phyloP scores from a whole-genome alignment of 192 early-diverging fungal genomes.

The Podila clonocystis region DNA sequence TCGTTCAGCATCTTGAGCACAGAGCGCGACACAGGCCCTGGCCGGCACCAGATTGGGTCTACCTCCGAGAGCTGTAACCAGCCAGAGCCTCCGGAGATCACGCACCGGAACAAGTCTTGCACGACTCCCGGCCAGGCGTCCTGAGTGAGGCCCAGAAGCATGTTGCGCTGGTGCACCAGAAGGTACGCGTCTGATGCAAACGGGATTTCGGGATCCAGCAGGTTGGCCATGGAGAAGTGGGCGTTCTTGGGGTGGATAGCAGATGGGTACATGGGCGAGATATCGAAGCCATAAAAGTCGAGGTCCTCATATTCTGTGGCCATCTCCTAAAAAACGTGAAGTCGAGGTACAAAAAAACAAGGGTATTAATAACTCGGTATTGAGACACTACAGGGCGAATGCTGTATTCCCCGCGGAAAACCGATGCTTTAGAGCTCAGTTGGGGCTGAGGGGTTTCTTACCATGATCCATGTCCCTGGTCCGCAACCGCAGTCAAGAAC shows the following conservation, averaged over 20 bases:
- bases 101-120: constrained; percentile 42
- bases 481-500: constrained; percentile 50
- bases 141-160: constrained; percentile 36
- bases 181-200: constrained; percentile 22
- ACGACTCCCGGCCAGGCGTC: constrained; percentile 48
- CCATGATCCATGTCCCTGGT: constrained; percentile 53
- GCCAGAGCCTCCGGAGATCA: constrained; percentile 23
- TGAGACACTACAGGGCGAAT: background rate
- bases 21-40: constrained; percentile 29
- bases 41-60: constrained; percentile 42
- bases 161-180: constrained; percentile 43
- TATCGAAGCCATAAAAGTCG: constrained; percentile 47
- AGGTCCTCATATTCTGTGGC: constrained; percentile 43
- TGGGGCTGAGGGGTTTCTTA: background rate
- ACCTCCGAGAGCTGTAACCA: constrained; percentile 48
- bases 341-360: background rate
- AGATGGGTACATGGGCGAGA: constrained; percentile 48
- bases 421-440: background rate
- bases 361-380: background rate
- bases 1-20: constrained; percentile 48
- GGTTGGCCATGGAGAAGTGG: constrained; percentile 41
- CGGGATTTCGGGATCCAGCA: constrained; percentile 47
- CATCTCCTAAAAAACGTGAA: constrained; percentile 38
- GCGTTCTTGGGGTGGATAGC: constrained; percentile 53
- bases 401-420: no score